Percentiles rank a stretch among this genome's conserved stretches.
Evolutionary conservation across 2,329 filamentous ascomycete species (phyloP).

Genomic region (Dichotomopilus funicola): DNA sequence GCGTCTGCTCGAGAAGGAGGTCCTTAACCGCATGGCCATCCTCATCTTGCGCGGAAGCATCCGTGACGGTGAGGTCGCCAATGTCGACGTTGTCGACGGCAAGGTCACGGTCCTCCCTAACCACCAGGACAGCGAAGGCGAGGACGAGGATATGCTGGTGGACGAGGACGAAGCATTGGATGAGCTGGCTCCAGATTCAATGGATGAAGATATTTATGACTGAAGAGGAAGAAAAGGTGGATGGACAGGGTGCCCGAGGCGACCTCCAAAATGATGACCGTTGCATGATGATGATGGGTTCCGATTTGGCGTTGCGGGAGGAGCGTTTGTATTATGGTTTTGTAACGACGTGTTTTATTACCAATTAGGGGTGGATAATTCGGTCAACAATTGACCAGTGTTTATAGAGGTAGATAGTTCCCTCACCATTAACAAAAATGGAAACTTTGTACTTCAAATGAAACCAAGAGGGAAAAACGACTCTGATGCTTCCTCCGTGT

Average conservation of each 20-base stretch:
- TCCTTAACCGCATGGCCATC: constrained; percentile 87
- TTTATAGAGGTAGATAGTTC: constrained; percentile 5
- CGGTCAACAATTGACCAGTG: not conserved
- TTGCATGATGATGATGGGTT: not conserved
- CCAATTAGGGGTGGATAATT: not conserved
- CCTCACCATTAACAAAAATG: not conserved
- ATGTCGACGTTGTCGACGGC: constrained; percentile 71
- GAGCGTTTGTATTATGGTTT: constrained; percentile 1
- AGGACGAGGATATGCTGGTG: constrained; percentile 65
- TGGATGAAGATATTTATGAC: constrained; percentile 52
- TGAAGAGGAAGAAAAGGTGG: constrained; percentile 4
- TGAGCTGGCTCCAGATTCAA: constrained; percentile 55
- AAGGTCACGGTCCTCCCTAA: constrained; percentile 79
- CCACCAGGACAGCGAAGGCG: constrained; percentile 55
- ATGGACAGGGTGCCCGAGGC: no score
- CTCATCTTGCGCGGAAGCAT: constrained; percentile 82
- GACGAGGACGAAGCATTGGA: constrained; percentile 63
- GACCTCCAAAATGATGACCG: not conserved
- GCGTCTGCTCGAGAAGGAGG: constrained; percentile 92
- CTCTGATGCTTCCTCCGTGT: no score
- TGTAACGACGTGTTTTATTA: not conserved
- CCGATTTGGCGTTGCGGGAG: constrained; percentile 2
- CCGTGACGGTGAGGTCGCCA: constrained; percentile 75
- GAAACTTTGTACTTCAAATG: not conserved
- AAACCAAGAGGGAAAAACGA: not conserved